These are phyloP conservation scores for Talaromyces sp. DNA, from an alignment of 2,329 filamentous ascomycete species.

Conservation along the genomic window DNA sequence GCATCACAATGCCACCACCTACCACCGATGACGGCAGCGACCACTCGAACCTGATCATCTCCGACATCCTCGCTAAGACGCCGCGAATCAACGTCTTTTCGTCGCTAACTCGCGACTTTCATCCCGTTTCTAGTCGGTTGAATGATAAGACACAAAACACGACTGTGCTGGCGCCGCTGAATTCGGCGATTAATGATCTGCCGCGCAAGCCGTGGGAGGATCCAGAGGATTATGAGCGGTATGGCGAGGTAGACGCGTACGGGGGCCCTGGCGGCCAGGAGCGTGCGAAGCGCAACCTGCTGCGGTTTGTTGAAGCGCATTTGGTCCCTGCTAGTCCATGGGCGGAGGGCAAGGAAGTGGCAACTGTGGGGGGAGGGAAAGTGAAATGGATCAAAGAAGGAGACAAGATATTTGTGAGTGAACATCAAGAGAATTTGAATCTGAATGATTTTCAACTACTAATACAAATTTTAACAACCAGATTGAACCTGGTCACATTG, in stretches of 20 bases:
- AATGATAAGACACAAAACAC: slow-evolving; percentile 63
- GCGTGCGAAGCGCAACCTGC: slow-evolving; percentile 69
- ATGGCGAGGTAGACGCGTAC: slow-evolving; percentile 65
- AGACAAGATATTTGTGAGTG: slow-evolving; percentile 57
- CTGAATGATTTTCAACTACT: background rate
- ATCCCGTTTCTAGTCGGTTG: slow-evolving; percentile 62
- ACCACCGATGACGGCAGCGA: slow-evolving; percentile 21
- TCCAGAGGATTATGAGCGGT: slow-evolving; percentile 61
- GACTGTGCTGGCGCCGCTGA: slow-evolving; percentile 82
- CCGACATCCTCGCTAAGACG: slow-evolving; percentile 76
- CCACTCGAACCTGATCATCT: slow-evolving; percentile 58
- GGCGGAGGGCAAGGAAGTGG: slow-evolving; percentile 60
- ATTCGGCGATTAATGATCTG: slow-evolving; percentile 70
- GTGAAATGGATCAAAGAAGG: slow-evolving; percentile 75
- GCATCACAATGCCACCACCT: slow-evolving; percentile 12
- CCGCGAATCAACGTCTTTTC: slow-evolving; percentile 80
- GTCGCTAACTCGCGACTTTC: slow-evolving; percentile 70
- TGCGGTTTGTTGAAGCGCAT: slow-evolving; percentile 79
- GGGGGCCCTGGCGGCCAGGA: slow-evolving; percentile 69
- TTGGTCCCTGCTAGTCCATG: slow-evolving; percentile 72
- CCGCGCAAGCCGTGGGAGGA: slow-evolving; percentile 72
- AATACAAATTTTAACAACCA: slow-evolving; percentile 14
- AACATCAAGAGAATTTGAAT: slow-evolving; percentile 23
- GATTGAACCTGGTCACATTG: slow-evolving; percentile 68
- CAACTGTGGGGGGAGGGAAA: slow-evolving; percentile 63